A percentile compares a stretch with the other conserved stretches of the same genome.
Evolutionary conservation across 768 basidiomycete species (phyloP).

Genomic region (Baorangia bicolor): DNA sequence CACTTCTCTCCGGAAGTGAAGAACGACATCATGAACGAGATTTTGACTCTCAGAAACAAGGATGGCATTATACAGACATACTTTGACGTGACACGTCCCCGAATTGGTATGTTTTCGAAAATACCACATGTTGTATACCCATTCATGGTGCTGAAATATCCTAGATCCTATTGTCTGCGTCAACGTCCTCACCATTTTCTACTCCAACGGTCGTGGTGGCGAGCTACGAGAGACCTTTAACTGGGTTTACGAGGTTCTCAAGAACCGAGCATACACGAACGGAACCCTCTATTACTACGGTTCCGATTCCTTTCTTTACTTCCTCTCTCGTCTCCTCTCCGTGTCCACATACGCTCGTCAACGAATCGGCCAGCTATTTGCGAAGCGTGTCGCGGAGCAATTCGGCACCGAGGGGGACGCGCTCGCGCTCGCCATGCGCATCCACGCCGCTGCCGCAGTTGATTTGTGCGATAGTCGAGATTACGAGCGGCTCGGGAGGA

Average conservation of each 20-base stretch:
- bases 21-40: slow-evolving; percentile 24
- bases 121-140: not conserved
- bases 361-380: slow-evolving; percentile 13
- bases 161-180: slow-evolving; percentile 21
- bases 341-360: slow-evolving; percentile 17
- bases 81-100: slow-evolving; percentile 20
- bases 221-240: slow-evolving; percentile 22
- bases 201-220: slow-evolving; percentile 18
- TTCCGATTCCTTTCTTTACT: slow-evolving; percentile 19
- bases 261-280: slow-evolving; percentile 21
- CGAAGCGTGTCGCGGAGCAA: slow-evolving; percentile 13
- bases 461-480: slow-evolving; percentile 14
- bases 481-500: slow-evolving; percentile 13
- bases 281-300: slow-evolving; percentile 22
- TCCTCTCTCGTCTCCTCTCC: slow-evolving; percentile 22
- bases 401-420: slow-evolving; percentile 22
- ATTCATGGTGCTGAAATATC: not conserved
- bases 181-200: slow-evolving; percentile 22
- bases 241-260: slow-evolving; percentile 20
- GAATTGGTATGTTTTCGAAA: slow-evolving; percentile 15
- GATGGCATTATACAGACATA: slow-evolving; percentile 23
- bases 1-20: slow-evolving; percentile 13
- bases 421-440: slow-evolving; percentile 19
- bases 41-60: slow-evolving; percentile 12
- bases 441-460: slow-evolving; percentile 10